phyloP scores from a whole-genome alignment of 495 filamentous ascomycete species.

The Hypoxylon lienhwacheense region DNA sequence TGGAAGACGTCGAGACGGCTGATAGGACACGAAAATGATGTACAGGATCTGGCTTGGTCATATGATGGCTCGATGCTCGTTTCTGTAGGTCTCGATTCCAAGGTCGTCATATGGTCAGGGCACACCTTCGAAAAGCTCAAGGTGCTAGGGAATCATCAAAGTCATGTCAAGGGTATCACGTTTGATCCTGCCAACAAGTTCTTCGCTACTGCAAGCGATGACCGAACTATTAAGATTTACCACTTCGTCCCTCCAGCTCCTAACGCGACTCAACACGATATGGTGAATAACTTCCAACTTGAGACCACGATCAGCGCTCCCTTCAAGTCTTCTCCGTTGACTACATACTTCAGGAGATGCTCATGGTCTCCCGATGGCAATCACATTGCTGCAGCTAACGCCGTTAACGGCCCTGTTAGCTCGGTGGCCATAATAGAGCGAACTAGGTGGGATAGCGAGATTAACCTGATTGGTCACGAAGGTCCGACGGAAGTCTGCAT shows the following conservation, averaged over 20 bases:
- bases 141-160: slow-evolving; percentile 84
- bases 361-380: slow-evolving; percentile 97
- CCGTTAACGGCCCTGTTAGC: slow-evolving; percentile 94
- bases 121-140: slow-evolving; percentile 98
- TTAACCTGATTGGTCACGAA: slow-evolving; percentile 96
- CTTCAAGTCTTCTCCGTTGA: slow-evolving; percentile 85
- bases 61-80: slow-evolving; percentile 93
- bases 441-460: slow-evolving; percentile 91
- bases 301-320: slow-evolving; percentile 83
- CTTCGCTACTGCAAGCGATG: slow-evolving; percentile 96
- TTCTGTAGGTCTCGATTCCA: slow-evolving; percentile 95
- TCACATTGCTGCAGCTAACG: slow-evolving; percentile 96
- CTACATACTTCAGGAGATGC: slow-evolving; percentile 94
- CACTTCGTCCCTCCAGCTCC: slow-evolving; percentile 87
- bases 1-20: slow-evolving; percentile 93
- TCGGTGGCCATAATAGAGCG: slow-evolving; percentile 95
- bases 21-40: slow-evolving; percentile 97
- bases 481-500: slow-evolving; percentile 95
- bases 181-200: slow-evolving; percentile 99
- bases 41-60: slow-evolving; percentile 97
- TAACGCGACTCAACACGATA: slow-evolving; percentile 92
- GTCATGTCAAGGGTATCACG: slow-evolving; percentile 96
- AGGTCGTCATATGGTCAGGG: slow-evolving; percentile 97
- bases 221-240: slow-evolving; percentile 95
- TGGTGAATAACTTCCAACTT: slow-evolving; percentile 90